These are phyloP conservation scores for Penicillium sp. DNA, from an alignment of 2,329 filamentous ascomycete genomes.

Conservation along the genomic window DNA sequence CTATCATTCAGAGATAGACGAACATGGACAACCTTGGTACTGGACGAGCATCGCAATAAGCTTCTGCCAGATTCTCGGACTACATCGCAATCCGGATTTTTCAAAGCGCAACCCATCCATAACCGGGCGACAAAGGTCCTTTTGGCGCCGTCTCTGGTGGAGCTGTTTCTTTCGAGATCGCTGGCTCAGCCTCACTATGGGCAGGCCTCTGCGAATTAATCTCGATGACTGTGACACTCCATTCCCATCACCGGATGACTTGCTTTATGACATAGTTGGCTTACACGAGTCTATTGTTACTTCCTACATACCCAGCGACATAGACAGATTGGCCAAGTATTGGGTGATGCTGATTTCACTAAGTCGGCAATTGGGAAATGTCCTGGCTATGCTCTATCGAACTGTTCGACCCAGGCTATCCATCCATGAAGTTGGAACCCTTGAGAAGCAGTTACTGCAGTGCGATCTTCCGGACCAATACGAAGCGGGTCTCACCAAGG, in stretches of 20 bases:
- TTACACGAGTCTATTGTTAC: constrained; percentile 7
- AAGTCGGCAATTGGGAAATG: constrained; percentile 23
- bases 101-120: constrained; percentile 15
- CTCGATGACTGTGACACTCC: constrained; percentile 37
- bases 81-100: constrained; percentile 33
- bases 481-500: constrained; percentile 7
- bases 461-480: constrained; percentile 17
- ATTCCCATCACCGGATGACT: constrained; percentile 27
- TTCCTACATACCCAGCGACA: constrained; percentile 20
- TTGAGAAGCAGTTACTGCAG: constrained; percentile 21
- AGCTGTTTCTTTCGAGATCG: constrained; percentile 40
- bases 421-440: constrained; percentile 18
- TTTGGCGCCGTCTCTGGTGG: constrained; percentile 44
- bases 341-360: constrained; percentile 29
- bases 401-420: constrained; percentile 15
- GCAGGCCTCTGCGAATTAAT: constrained; percentile 40
- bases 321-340: constrained; percentile 19
- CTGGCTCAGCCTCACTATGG: constrained; percentile 40
- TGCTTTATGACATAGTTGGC: constrained; percentile 22
- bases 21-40: constrained; percentile 44
- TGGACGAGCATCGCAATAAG: constrained; percentile 46
- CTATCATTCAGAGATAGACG: constrained; percentile 42
- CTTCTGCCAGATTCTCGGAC: constrained; percentile 43
- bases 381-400: constrained; percentile 26
- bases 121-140: constrained; percentile 17